Percentiles rank a stretch among this genome's conserved stretches.
phyloP scores from a whole-genome alignment of 108 stramenopile species.

The Fragilaria crotonensis region DNA sequence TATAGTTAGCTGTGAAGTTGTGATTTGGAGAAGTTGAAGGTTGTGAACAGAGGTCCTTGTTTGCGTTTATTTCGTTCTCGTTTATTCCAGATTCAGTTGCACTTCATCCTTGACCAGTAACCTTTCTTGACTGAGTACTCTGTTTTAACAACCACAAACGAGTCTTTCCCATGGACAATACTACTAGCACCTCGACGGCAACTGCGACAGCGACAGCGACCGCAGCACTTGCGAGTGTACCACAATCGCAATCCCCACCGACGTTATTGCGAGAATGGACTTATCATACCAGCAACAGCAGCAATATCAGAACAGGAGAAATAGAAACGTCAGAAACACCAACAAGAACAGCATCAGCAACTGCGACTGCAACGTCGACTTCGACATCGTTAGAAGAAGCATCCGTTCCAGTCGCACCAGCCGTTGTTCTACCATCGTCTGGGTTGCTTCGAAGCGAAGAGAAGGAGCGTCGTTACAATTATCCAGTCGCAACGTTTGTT shows the following conservation, averaged over 20 bases:
- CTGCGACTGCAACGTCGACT: background rate
- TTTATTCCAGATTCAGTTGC: too few species aligned
- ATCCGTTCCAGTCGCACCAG: too few species aligned
- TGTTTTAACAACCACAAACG: too few species aligned
- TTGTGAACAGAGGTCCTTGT: too few species aligned
- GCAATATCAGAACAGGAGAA: background rate
- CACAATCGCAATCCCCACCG: background rate
- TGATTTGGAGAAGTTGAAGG: too few species aligned
- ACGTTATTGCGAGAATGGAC: background rate
- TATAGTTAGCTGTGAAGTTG: too few species aligned
- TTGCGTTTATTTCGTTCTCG: too few species aligned
- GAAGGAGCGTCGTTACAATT: slow-evolving; percentile 10
- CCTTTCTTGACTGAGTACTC: too few species aligned
- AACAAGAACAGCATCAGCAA: slow-evolving; percentile 1
- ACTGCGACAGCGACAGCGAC: background rate
- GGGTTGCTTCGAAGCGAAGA: background rate
- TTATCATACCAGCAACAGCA: slow-evolving; percentile 5
- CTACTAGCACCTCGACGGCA: too few species aligned
- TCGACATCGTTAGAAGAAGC: background rate
- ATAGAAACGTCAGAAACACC: background rate
- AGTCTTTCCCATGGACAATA: too few species aligned
- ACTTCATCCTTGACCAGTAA: too few species aligned
- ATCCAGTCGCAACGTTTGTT: slow-evolving; percentile 49
- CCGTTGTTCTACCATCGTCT: too few species aligned
- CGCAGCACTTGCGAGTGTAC: background rate